A percentile compares a stretch with the other conserved stretches of the same genome.
Evolutionary conservation across 139 green algal genomes (phyloP).

Genomic region (Picochlorum costavermella): DNA sequence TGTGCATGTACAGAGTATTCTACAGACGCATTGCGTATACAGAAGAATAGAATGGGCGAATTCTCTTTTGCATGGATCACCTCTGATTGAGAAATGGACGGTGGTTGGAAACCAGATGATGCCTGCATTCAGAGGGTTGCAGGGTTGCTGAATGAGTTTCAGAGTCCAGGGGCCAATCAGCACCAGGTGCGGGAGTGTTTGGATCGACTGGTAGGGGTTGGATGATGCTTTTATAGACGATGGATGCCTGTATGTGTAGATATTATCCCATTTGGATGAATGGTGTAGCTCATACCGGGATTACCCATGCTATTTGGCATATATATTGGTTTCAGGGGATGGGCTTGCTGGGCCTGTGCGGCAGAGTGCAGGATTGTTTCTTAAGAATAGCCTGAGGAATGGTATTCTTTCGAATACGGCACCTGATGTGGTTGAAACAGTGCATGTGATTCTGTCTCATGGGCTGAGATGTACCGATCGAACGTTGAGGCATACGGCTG

Average conservation of each 20-base stretch:
- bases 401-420: neutral
- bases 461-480: slow-evolving; percentile 47
- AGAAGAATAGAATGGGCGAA: no score
- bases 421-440: neutral
- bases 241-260: slow-evolving; percentile 37
- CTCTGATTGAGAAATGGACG: neutral
- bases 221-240: neutral
- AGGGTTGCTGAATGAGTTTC: slow-evolving; percentile 61
- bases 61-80: no score
- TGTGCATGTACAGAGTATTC: no score
- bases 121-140: slow-evolving; percentile 65
- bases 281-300: slow-evolving; percentile 64
- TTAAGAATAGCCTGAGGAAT: slow-evolving; percentile 90
- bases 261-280: slow-evolving; percentile 74
- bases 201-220: neutral
- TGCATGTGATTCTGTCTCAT: slow-evolving; percentile 55
- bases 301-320: slow-evolving; percentile 93
- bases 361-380: slow-evolving; percentile 82
- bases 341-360: slow-evolving; percentile 67
- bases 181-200: slow-evolving; percentile 34
- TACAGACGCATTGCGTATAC: no score
- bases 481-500: slow-evolving; percentile 70
- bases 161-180: slow-evolving; percentile 77
- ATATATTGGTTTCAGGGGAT: slow-evolving; percentile 68
- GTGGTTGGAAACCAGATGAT: slow-evolving; percentile 14